phyloP scores from a whole-genome alignment of 352 stramenopile genomes.

The Pythium plurisporium region DNA sequence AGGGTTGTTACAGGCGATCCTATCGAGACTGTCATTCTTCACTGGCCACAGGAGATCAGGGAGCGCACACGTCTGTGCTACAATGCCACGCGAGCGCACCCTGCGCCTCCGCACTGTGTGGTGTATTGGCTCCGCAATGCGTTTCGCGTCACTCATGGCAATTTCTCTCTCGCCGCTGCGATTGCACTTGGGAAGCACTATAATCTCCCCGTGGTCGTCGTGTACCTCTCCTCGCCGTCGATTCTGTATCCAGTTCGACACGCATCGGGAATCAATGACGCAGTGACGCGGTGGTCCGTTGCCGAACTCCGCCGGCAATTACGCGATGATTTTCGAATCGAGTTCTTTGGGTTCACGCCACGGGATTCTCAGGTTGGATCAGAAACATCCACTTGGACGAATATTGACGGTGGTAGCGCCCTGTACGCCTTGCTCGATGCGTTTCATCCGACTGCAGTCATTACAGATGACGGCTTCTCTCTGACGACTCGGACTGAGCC shows the following conservation, averaged over 20 bases:
- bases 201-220: constrained; percentile 35
- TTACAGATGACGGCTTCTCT: constrained; percentile 23
- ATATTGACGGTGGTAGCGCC: constrained; percentile 10
- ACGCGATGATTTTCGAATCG: constrained; percentile 24
- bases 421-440: constrained; percentile 11
- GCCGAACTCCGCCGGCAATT: constrained; percentile 47
- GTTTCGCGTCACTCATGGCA: constrained; percentile 51
- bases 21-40: constrained; percentile 27
- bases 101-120: constrained; percentile 25
- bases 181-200: constrained; percentile 40
- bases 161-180: constrained; percentile 55
- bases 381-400: constrained; percentile 2
- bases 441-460: constrained; percentile 5
- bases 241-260: constrained; percentile 55
- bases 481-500: constrained; percentile 10
- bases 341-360: constrained; percentile 43
- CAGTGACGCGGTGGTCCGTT: constrained; percentile 47
- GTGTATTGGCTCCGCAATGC: constrained; percentile 74
- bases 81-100: constrained; percentile 3
- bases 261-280: constrained; percentile 48
- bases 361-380: constrained; percentile 23
- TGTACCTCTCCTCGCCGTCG: constrained; percentile 41
- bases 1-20: not conserved
- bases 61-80: constrained; percentile 41
- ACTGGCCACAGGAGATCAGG: constrained; percentile 46